phyloP scores from a whole-genome alignment of 2,329 filamentous ascomycete genomes.

The Exophiala sp. region DNA sequence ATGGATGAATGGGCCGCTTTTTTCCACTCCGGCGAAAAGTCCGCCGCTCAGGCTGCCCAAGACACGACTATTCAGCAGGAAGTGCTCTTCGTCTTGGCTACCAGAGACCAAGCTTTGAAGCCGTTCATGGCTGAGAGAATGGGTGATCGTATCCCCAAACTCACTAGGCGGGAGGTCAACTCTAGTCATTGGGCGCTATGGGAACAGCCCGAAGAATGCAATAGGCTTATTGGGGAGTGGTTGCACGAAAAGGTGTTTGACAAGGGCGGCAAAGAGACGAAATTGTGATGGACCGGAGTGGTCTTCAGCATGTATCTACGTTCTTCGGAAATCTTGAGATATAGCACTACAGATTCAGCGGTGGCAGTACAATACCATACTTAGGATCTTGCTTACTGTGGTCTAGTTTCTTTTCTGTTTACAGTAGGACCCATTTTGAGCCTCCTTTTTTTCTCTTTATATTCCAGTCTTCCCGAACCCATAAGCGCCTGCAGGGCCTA shows the following conservation, averaged over 20 bases:
- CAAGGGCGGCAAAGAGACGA: slow-evolving; percentile 32
- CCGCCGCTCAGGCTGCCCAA: not conserved
- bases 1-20: slow-evolving; percentile 59
- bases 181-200: slow-evolving; percentile 77
- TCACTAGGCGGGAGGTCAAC: slow-evolving; percentile 62
- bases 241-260: slow-evolving; percentile 52
- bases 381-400: too few species aligned
- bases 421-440: too few species aligned
- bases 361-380: not conserved
- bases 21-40: slow-evolving; percentile 17
- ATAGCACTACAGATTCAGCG: too few species aligned
- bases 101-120: slow-evolving; percentile 64
- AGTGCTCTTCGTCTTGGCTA: slow-evolving; percentile 68
- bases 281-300: slow-evolving; percentile 9
- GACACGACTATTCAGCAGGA: slow-evolving; percentile 20
- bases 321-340: too few species aligned
- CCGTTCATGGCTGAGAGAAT: slow-evolving; percentile 66
- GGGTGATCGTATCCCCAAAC: slow-evolving; percentile 51
- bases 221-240: slow-evolving; percentile 63
- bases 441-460: too few species aligned
- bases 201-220: slow-evolving; percentile 65
- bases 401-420: too few species aligned
- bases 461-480: too few species aligned
- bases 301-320: too few species aligned
- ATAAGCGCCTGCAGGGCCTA: too few species aligned